Conservation (phyloP, 192 early-diverging fungal species). For the Rhizoclosmatium sp. region DNA sequence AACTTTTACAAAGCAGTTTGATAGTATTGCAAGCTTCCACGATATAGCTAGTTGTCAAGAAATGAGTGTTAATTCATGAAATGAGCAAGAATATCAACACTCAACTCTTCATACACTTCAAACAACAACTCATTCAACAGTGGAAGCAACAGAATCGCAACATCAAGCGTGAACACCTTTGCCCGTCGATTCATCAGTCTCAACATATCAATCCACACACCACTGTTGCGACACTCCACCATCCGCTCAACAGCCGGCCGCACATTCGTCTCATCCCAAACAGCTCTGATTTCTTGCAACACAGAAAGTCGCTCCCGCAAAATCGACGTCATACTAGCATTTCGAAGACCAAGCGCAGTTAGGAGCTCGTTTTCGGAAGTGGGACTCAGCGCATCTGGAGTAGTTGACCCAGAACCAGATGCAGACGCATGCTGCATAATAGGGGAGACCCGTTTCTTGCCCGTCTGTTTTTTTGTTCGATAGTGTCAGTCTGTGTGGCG, state of each 20-base stretch:
- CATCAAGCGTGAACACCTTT: conserved; percentile 56
- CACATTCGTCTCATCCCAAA: conserved; percentile 57
- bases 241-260: conserved; percentile 48
- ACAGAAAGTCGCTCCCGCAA: conserved; percentile 41
- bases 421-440: not conserved
- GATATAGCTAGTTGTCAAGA: conserved; percentile 47
- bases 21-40: conserved; percentile 56
- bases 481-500: not conserved
- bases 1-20: conserved; percentile 49
- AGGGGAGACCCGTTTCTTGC: conserved; percentile 5
- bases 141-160: conserved; percentile 48
- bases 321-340: conserved; percentile 55
- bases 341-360: conserved; percentile 50
- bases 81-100: not conserved
- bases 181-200: conserved; percentile 52
- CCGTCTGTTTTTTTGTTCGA: not conserved
- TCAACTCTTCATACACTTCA: conserved; percentile 66
- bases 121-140: conserved; percentile 57
- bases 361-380: conserved; percentile 47
- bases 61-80: conserved; percentile 9
- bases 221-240: conserved; percentile 42
- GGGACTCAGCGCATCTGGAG: not conserved
- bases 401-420: not conserved
- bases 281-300: conserved; percentile 44
- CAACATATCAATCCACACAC: conserved; percentile 54